Evolutionary conservation across 495 filamentous ascomycete species (phyloP), one percentile per base, ranked within the genome.

Genomic region (Daldinia grandis): DNA sequence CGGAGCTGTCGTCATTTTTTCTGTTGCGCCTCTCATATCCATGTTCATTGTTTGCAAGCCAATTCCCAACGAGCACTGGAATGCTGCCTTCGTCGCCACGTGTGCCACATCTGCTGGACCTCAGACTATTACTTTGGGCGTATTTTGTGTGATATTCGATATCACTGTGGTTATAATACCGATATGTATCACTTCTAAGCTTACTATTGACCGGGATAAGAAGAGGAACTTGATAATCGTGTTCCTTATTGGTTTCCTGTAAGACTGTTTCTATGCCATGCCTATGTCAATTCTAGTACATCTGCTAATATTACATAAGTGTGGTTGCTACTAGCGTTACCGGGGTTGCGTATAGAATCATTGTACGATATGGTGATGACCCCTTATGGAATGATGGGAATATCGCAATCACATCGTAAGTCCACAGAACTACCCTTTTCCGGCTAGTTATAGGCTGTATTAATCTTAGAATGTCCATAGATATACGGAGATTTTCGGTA

Each of bases 111-210:
- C 54, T 25, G 10, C 54, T 5, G 54, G 33, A n/a, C 54, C 54
- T 5, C 54, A 57, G 33, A 57, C 30, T 14, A 57, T 37, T 0
- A 14, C 33, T 2, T 14, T 37, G 8, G 31, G 54, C 2, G 30
- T 25, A 6, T 57, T 57, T 15, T 17, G 10, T 4, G 54, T 57
- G 1, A 14, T 37, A 9, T 57, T 57, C 17, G 54, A 57, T 3
- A 57, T 57, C 4, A 57, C 21, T 14, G 54, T 57, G 10, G 54
- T 57, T 27, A 15, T 37, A 57, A 57, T 57, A 24, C 54, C 54
- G 0, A 57, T 37, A 0, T 24, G 24, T 9, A 57, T 57, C 17
- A 57, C 54, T 4, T 57, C 54, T 3, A 57, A 33, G 37, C 54
- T 57, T 14, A 21, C 6, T 37, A 30, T 57, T 17, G 54, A 37